These are phyloP conservation scores for Penicillium coffeae DNA, from an alignment of 495 filamentous ascomycete genomes.

Conservation along the genomic window DNA sequence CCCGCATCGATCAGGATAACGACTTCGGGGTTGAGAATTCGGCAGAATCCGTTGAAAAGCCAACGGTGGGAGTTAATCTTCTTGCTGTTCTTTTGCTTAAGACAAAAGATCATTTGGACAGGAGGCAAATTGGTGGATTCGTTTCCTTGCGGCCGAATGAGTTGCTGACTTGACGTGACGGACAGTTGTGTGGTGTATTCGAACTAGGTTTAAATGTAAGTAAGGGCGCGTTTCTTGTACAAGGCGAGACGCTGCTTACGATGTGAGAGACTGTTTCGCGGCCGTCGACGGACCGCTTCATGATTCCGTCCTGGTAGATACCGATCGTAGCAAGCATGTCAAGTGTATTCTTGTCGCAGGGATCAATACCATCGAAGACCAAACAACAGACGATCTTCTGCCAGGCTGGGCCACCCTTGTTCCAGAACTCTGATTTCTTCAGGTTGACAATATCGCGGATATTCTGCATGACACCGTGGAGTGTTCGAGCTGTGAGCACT, in stretches of 20 bases:
- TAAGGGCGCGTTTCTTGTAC: not conserved
- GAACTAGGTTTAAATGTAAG: constrained; percentile 52
- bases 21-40: constrained; percentile 93
- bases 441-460: constrained; percentile 96
- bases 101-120: constrained; percentile 96
- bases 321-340: constrained; percentile 93
- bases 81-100: constrained; percentile 98
- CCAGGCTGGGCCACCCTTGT: constrained; percentile 97
- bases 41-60: constrained; percentile 96
- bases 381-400: constrained; percentile 97
- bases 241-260: constrained; percentile 33
- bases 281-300: constrained; percentile 97
- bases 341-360: constrained; percentile 92
- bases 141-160: constrained; percentile 85
- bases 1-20: constrained; percentile 95
- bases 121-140: constrained; percentile 81
- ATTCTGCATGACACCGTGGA: constrained; percentile 98
- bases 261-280: constrained; percentile 94
- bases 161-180: constrained; percentile 88
- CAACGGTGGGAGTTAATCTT: constrained; percentile 99
- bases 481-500: constrained; percentile 80
- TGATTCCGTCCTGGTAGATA: constrained; percentile 93
- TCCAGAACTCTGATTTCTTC: constrained; percentile 99
- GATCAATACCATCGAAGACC: constrained; percentile 96
- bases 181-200: constrained; percentile 99